phyloP scores from a whole-genome alignment of 345 rosid species.

The Psidium friedrichsthalianum region DNA sequence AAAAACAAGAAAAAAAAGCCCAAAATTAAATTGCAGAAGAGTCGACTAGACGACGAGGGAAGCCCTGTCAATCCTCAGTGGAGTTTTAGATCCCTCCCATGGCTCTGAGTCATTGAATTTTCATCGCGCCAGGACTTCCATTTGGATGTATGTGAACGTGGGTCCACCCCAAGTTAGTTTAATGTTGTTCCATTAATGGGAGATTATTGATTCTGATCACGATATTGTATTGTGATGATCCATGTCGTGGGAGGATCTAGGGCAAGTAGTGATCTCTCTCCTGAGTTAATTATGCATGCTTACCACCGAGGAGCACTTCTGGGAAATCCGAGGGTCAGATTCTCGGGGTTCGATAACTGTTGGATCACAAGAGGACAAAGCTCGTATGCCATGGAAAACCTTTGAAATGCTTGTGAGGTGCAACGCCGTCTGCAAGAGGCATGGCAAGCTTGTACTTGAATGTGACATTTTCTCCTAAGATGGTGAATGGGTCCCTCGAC shows the following conservation, averaged over 20 bases:
- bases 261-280: neutral
- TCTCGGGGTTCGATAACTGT: neutral
- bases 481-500: neutral
- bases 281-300: neutral
- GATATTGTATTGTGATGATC: neutral
- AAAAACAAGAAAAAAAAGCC: slow-evolving; percentile 1
- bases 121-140: neutral
- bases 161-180: slow-evolving; percentile 7
- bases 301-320: neutral
- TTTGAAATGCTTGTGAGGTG: neutral
- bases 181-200: neutral
- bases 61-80: slow-evolving; percentile 15
- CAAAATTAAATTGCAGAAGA: neutral
- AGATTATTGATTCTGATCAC: neutral
- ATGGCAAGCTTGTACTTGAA: neutral
- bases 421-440: neutral
- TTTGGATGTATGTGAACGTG: slow-evolving; percentile 1
- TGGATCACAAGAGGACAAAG: neutral
- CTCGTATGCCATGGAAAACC: neutral
- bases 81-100: neutral
- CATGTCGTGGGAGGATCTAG: neutral
- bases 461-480: neutral
- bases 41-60: slow-evolving; percentile 2
- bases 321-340: neutral
- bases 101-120: slow-evolving; percentile 31